Evolutionary conservation across 805 yeast species (phyloP).

Genomic region (Deakozyma indianensis): DNA sequence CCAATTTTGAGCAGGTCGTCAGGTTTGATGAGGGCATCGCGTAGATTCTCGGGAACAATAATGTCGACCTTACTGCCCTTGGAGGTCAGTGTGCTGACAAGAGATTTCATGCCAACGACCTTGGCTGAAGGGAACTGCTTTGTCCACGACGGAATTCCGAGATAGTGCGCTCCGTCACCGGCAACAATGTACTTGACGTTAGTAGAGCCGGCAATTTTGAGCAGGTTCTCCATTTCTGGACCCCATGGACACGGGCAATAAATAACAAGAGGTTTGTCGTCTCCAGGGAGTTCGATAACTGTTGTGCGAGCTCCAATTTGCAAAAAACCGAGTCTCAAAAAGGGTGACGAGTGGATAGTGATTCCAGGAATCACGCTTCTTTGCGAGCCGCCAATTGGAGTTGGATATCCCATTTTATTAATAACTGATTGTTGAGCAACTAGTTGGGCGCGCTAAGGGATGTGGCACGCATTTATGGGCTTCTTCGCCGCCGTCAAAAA

Average conservation of each 20-base stretch:
- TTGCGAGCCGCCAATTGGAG: constrained; percentile 12
- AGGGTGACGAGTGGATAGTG: constrained; percentile 13
- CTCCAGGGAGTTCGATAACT: constrained; percentile 7
- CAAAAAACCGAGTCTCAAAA: constrained; percentile 6
- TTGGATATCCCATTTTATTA: constrained; percentile 8
- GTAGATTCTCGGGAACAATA: constrained; percentile 15
- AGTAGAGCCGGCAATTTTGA: constrained; percentile 4
- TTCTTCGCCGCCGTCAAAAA: too few relatives aligned
- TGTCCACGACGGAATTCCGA: constrained; percentile 44
- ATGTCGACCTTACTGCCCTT: constrained; percentile 1
- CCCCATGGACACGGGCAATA: constrained; percentile 12
- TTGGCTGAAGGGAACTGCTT: constrained; percentile 34
- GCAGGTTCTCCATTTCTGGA: constrained; percentile 9
- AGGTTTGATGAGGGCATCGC: constrained; percentile 14
- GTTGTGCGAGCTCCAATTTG: constrained; percentile 12
- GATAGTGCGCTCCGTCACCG: constrained; percentile 52
- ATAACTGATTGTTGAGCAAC: too few relatives aligned
- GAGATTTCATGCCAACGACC: constrained; percentile 38
- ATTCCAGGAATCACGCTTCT: constrained; percentile 6
- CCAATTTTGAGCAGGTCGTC: constrained; percentile 21
- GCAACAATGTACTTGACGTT: constrained; percentile 29
- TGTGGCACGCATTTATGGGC: too few relatives aligned
- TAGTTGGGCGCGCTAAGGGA: too few relatives aligned
- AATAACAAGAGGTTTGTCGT: constrained; percentile 8
- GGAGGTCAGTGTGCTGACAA: constrained; percentile 3